Conservation (phyloP, 768 basidiomycete species). For the Suillus clintonianus region DNA sequence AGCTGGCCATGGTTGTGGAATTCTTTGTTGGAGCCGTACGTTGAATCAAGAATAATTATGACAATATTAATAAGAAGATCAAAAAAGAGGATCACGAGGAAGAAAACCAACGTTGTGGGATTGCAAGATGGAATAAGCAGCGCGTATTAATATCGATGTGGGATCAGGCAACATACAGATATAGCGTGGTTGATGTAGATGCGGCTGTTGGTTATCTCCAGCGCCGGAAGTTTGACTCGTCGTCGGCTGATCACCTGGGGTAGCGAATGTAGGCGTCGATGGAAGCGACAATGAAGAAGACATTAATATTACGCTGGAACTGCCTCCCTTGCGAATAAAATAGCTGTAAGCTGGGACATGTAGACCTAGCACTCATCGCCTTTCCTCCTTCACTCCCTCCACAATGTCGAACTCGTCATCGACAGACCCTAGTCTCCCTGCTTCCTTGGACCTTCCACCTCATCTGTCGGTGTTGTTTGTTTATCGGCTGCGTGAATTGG, state of each 20-base stretch:
- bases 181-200: constrained; percentile 24
- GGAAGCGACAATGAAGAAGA: constrained; percentile 6
- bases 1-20: constrained; percentile 43
- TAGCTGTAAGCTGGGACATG: not conserved
- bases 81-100: not conserved
- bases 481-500: no score
- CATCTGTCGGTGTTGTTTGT: no score
- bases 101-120: not conserved
- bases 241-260: not conserved
- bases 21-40: not conserved
- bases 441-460: constrained; percentile 71
- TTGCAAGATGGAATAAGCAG: not conserved
- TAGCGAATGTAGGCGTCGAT: not conserved
- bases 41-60: not conserved
- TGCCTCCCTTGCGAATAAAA: constrained; percentile 19
- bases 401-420: constrained; percentile 22
- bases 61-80: not conserved
- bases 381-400: not conserved
- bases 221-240: not conserved
- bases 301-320: constrained; percentile 9
- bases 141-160: not conserved
- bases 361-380: constrained; percentile 1
- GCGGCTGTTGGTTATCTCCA: not conserved
- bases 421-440: constrained; percentile 47
- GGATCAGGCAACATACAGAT: constrained; percentile 30